A percentile compares a stretch with the other conserved stretches of the same genome.
Evolutionary conservation across 345 rosid genomes (phyloP).

Genomic region (Turnera subulata): DNA sequence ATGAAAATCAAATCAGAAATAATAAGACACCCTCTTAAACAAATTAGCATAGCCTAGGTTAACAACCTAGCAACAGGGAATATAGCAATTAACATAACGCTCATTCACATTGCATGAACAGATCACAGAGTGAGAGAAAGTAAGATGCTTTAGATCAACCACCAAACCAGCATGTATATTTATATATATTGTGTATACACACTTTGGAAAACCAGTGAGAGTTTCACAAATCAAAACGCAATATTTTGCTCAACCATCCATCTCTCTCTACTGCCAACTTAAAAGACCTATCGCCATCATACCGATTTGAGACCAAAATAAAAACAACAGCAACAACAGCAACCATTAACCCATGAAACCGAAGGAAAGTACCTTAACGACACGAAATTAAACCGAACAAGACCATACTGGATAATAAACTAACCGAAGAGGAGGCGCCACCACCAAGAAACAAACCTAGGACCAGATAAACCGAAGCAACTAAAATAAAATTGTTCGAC

Average conservation of each 20-base stretch:
- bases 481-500: neutral
- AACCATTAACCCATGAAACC: neutral
- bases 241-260: neutral
- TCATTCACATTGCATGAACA: too few species aligned
- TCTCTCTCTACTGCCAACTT: constrained; percentile 19
- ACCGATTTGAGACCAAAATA: constrained; percentile 12
- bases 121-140: too few species aligned
- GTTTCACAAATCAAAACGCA: constrained; percentile 7
- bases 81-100: neutral
- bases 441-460: neutral
- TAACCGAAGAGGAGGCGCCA: neutral
- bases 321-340: neutral
- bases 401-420: constrained; percentile 8
- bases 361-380: too few species aligned
- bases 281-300: constrained; percentile 23
- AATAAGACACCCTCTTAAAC: neutral
- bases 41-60: neutral
- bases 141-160: too few species aligned
- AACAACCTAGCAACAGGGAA: neutral
- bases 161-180: constrained; percentile 39
- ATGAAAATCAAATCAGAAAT: neutral
- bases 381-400: neutral
- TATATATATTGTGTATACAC: constrained; percentile 28
- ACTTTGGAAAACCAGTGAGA: constrained; percentile 34
- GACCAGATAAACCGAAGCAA: neutral